These are phyloP conservation scores for Xerocomus brunneocitrinus DNA, from an alignment of 768 basidiomycete genomes.

Conservation along the genomic window DNA sequence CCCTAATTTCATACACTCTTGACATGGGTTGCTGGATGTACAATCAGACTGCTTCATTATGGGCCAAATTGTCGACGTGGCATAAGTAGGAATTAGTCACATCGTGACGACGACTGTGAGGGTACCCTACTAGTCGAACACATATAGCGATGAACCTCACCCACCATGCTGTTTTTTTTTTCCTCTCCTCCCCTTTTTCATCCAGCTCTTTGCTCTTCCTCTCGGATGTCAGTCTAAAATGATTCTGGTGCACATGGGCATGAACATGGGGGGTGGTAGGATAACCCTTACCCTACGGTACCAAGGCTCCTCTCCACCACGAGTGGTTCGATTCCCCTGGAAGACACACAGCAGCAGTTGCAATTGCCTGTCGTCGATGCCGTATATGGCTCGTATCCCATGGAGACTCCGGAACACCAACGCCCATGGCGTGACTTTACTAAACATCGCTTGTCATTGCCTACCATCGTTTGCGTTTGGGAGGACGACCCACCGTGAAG, in stretches of 20 bases:
- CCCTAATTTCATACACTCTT: not conserved
- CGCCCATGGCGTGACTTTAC: too few relatives aligned
- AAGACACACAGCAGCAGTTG: too few relatives aligned
- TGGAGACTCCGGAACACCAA: too few relatives aligned
- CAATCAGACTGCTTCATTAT: too few relatives aligned
- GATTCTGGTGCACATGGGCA: too few relatives aligned
- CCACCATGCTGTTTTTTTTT: not conserved
- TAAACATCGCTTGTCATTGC: too few relatives aligned
- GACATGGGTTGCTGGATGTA: too few relatives aligned
- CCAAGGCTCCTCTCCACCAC: not conserved
- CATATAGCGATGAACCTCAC: not conserved
- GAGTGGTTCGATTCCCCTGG: too few relatives aligned
- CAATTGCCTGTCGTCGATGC: too few relatives aligned
- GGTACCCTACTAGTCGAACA: not conserved
- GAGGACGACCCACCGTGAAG: too few relatives aligned
- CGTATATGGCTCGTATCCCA: too few relatives aligned
- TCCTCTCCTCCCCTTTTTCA: not conserved
- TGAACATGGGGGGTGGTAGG: not conserved
- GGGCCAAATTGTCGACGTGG: not conserved
- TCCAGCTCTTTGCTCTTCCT: not conserved
- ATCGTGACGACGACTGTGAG: not conserved
- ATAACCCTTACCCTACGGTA: not conserved
- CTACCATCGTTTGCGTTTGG: too few relatives aligned
- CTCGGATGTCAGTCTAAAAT: not conserved
- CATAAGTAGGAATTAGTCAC: not conserved